Percentiles rank a stretch among this genome's conserved stretches.
Evolutionary conservation across 1,139 yeast genomes (phyloP).

Genomic region (Candida pseudoviswanathii): DNA sequence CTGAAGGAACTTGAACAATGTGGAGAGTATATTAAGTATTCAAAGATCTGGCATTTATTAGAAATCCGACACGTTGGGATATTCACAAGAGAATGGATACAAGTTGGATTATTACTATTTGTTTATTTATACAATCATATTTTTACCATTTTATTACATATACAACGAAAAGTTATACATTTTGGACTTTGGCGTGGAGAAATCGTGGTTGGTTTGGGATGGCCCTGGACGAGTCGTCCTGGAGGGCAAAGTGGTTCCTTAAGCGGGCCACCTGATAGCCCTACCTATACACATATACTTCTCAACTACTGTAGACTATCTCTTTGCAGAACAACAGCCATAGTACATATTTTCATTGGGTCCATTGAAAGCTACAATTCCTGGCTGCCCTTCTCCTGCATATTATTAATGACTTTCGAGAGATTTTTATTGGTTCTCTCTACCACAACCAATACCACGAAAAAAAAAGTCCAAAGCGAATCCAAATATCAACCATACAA

Average conservation of each 20-base stretch:
- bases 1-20: background rate
- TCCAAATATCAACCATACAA: background rate
- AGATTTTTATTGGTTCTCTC: constrained; percentile 17
- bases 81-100: background rate
- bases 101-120: background rate
- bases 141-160: background rate
- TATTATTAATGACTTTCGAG: constrained; percentile 15
- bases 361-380: background rate
- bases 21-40: background rate
- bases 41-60: constrained; percentile 1
- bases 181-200: too few relatives aligned
- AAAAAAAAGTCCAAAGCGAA: constrained; percentile 3
- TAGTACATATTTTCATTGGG: background rate
- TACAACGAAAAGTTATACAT: background rate
- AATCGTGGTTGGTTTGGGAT: too few relatives aligned
- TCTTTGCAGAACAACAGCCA: background rate
- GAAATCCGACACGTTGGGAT: background rate
- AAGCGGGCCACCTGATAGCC: too few relatives aligned
- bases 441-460: background rate
- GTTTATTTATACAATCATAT: constrained; percentile 1
- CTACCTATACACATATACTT: too few relatives aligned
- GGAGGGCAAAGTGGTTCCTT: too few relatives aligned
- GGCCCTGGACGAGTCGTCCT: too few relatives aligned
- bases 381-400: constrained; percentile 12
- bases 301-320: background rate